Evolutionary conservation across 768 basidiomycete species (phyloP), one percentile per base, ranked within the genome.

Genomic region (Chiua virens): DNA sequence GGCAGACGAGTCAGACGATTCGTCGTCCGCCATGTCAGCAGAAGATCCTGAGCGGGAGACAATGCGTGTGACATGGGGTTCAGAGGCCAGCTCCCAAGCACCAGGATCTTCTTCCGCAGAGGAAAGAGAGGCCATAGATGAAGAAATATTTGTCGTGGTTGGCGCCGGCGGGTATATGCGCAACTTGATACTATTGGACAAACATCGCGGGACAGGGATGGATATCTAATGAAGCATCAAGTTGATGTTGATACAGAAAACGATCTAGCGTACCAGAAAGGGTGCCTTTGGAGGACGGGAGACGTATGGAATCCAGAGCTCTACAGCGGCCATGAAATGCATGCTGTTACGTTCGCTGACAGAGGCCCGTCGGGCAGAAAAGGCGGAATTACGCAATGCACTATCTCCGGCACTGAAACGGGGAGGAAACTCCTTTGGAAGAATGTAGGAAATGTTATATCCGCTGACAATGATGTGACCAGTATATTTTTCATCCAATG

Each of bases 321-420:
- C 86, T 45, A 92, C 79, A 4, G 83, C 89, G 14, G 85, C 89
- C 86, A 92, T 86, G 66, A 90, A 91, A 41, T 89, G 85, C 42
- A 81, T 75, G 34, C 73, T 74, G 45, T 76, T 80, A 48, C 77
- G 79, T 45, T 87, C 86, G 45, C 60, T 54, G 47, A 87, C 56
- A 11, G 86, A 87, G 11, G 74, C 59, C 21, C 85, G 74, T 49
- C 86, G 60, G 15, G 62, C 45, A 22, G 67, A 58, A 32, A 64
- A 61, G 36, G 62, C 35, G 0, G 68, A 66, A 42, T 53, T 47
- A 21, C 61, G 66, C 13, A 45, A 28, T 18, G 53, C 46, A 36
- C 54, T 58, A 20, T 69, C 69, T 17, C 62, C 59, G 2, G 38
- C 47, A 35, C 54, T 40, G 8, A 71, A 69, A 8, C 65, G 61